These are phyloP conservation scores for Starmerella stigmatis DNA, from an alignment of 805 yeast genomes.

Conservation along the genomic window DNA sequence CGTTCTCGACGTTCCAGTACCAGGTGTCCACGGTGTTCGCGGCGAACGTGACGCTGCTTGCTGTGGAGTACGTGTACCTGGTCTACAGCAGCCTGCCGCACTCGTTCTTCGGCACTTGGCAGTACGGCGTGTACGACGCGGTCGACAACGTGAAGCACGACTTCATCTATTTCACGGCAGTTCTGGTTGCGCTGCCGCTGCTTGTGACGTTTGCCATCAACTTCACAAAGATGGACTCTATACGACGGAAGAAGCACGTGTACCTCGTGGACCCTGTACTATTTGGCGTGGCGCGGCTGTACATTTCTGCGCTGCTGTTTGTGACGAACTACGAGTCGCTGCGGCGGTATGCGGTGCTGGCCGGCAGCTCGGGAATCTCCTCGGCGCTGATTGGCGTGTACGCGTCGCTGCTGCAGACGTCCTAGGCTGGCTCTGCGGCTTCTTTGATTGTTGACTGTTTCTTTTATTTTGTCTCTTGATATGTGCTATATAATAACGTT, in stretches of 20 bases:
- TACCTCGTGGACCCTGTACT: slow-evolving; percentile 42
- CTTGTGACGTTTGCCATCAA: slow-evolving; percentile 28
- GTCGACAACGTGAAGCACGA: not conserved
- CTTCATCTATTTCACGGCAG: not conserved
- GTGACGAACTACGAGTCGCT: not conserved
- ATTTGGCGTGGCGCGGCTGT: slow-evolving; percentile 40
- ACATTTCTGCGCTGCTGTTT: slow-evolving; percentile 31
- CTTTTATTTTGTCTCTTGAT: too few species aligned
- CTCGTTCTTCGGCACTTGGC: not conserved
- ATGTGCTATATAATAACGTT: too few species aligned
- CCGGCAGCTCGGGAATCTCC: slow-evolving; percentile 12
- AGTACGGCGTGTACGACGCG: not conserved
- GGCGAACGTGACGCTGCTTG: slow-evolving; percentile 7
- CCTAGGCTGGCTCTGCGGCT: slow-evolving; percentile 1
- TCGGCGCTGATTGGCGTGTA: slow-evolving; percentile 31
- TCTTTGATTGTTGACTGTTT: not conserved
- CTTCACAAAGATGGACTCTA: slow-evolving; percentile 25
- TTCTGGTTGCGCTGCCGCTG: slow-evolving; percentile 27
- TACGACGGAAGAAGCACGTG: slow-evolving; percentile 18
- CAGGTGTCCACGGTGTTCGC: slow-evolving; percentile 10
- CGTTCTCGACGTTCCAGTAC: slow-evolving; percentile 6
- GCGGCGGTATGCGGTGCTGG: not conserved
- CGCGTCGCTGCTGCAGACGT: slow-evolving; percentile 26
- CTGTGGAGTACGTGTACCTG: slow-evolving; percentile 8
- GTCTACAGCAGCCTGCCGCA: slow-evolving; percentile 2